Percentiles rank a stretch among this genome's conserved stretches.
Conservation (phyloP, 1,139 yeast genomes). For the Diutina rugosa region DNA sequence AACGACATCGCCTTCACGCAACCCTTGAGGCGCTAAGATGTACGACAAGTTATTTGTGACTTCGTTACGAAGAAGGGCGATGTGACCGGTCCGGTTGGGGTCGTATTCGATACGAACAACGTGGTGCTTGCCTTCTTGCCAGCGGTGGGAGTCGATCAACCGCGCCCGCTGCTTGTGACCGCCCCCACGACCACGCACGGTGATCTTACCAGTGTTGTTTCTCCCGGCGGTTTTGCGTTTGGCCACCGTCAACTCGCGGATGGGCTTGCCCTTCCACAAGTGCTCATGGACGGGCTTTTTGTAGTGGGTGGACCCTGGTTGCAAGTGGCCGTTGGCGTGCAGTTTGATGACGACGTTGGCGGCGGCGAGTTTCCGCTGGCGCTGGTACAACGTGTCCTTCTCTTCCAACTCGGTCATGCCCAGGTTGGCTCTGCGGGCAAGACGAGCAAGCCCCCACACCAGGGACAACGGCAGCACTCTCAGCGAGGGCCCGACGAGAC, state of each 20-base stretch:
- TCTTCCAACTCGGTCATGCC: constrained; percentile 61
- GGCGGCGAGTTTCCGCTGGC: constrained; percentile 63
- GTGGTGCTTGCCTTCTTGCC: constrained; percentile 55
- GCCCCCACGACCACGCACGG: constrained; percentile 94
- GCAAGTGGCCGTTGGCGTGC: constrained; percentile 56
- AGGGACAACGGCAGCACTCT: neutral
- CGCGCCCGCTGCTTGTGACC: constrained; percentile 88
- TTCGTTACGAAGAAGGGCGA: constrained; percentile 67
- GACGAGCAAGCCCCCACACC: neutral
- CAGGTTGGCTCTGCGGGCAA: neutral
- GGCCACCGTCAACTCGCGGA: constrained; percentile 61
- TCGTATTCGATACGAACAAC: constrained; percentile 90
- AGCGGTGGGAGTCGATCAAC: constrained; percentile 64
- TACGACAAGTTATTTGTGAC: constrained; percentile 57
- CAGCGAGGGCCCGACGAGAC: neutral
- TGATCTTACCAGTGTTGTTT: constrained; percentile 77
- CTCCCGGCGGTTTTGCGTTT: constrained; percentile 77
- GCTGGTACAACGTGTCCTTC: constrained; percentile 60
- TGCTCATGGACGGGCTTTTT: constrained; percentile 80
- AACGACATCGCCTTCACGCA: constrained; percentile 83
- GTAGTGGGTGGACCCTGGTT: constrained; percentile 87
- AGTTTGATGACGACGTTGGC: constrained; percentile 61
- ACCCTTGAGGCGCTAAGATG: constrained; percentile 83
- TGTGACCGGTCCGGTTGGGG: constrained; percentile 90
- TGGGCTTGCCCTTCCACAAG: constrained; percentile 76